Base-by-base conservation (phyloP, 2,329 filamentous ascomycete genomes). In the Orbilia javanica region DNA sequence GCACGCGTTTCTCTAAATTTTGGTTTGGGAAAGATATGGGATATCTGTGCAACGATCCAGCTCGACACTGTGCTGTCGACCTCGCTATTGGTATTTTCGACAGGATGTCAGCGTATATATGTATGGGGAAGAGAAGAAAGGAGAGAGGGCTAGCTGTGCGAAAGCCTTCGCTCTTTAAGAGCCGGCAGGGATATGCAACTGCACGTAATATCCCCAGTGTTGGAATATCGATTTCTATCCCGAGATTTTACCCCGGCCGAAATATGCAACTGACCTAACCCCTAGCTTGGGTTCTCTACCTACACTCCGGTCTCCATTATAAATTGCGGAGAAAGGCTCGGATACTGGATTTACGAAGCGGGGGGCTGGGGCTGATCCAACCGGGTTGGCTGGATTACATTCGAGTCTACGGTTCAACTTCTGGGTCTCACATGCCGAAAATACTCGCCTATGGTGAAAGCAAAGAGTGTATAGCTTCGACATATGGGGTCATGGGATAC, bases 211-310 rank as follows among this genome's bases (percentile, higher is more conserved):
- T 39, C 31, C 53, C 53, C n/a, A 60, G 42, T 25, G 27, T 48
- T 5, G 27, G 42, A 65, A n/a, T 50, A 34, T 52, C 42, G 48
- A 50, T 36, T 66, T 42, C 39, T 65, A 48, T 65, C 55, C 72
- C 72, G 72, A 76, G 73, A 71, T 77, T 77, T 62, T 77, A 60
- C 73, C 73, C 73, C 73, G 73, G 73, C 73, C 62, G 67, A 71
- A 71, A 71, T 52, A 60, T 60, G 20, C 20, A 25, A n/a, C 34
- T 60, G 55, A 20, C 27, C 15, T 50, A 6, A 13, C 20, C 46
- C 46, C 46, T 25, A 50, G 46, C 46, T 50, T 5, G 25, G 20
- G 22, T 50, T 34, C n/a, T 18, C 52, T 11, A 20, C 34, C 8
- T 25, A 39, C 27, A 25, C 55, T 39, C 55, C 55, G 55, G 34